Percentiles rank a stretch among this genome's conserved stretches.
Conservation (phyloP, 441 rosid species). For the Croton setiger region DNA sequence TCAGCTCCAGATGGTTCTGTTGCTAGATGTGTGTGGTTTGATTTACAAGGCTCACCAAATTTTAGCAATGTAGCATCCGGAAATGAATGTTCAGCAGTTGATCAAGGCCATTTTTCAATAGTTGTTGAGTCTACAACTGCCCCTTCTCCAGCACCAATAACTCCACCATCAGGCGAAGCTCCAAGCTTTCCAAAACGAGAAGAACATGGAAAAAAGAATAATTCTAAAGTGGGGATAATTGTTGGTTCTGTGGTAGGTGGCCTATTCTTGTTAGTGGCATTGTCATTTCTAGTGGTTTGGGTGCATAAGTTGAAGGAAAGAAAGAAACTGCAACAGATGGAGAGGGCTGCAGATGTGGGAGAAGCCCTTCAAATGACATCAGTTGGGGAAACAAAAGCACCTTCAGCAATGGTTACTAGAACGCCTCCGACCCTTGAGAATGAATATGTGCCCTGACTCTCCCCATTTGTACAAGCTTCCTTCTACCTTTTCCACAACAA, state of each 20-base stretch:
- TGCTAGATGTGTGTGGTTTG: constrained; percentile 71
- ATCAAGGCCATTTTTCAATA: constrained; percentile 86
- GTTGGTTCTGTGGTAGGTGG: constrained; percentile 81
- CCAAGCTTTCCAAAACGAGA: constrained; percentile 17
- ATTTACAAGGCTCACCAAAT: constrained; percentile 47
- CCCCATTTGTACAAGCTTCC: constrained; percentile 26
- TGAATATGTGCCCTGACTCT: constrained; percentile 70
- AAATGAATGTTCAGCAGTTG: constrained; percentile 49
- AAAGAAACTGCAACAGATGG: constrained; percentile 74
- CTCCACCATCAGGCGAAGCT: constrained; percentile 14
- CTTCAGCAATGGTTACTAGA: constrained; percentile 73
- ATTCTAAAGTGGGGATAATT: constrained; percentile 55
- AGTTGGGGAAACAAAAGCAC: constrained; percentile 72
- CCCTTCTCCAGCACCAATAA: constrained; percentile 44
- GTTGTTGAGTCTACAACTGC: constrained; percentile 55
- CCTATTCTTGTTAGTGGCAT: constrained; percentile 44
- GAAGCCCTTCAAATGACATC: constrained; percentile 71
- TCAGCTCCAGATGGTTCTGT: constrained; percentile 50
- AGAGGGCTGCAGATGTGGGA: constrained; percentile 86
- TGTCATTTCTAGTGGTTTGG: constrained; percentile 49
- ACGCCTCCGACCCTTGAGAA: constrained; percentile 81
- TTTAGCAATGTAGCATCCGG: constrained; percentile 52
- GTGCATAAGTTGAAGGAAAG: constrained; percentile 52
- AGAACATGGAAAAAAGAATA: constrained; percentile 25
- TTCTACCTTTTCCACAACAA: constrained; percentile 18